These are phyloP conservation scores for Pythium coloratum DNA, from an alignment of 352 stramenopile species.

Conservation along the genomic window DNA sequence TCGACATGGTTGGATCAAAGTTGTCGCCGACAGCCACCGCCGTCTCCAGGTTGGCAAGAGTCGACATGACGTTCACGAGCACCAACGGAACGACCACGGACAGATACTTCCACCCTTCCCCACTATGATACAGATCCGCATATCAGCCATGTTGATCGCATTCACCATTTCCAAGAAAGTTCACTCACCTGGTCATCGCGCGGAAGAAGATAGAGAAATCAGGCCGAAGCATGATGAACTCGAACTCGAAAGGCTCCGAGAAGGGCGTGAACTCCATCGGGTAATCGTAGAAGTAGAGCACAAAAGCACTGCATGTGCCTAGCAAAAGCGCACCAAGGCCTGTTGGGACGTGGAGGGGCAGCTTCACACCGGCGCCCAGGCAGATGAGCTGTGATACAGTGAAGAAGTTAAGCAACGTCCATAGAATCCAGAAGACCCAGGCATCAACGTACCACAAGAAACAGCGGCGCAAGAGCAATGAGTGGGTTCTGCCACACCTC, in stretches of 20 bases:
- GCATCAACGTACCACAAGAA: constrained; percentile 33
- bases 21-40: constrained; percentile 40
- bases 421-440: too few relatives aligned
- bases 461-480: constrained; percentile 34
- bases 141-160: not conserved
- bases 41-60: constrained; percentile 42
- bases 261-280: constrained; percentile 34
- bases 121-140: constrained; percentile 12
- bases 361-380: constrained; percentile 40
- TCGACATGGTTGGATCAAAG: constrained; percentile 35
- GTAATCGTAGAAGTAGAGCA: constrained; percentile 30
- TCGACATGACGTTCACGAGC: constrained; percentile 47
- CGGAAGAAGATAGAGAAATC: constrained; percentile 27
- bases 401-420: too few relatives aligned
- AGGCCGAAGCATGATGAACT: constrained; percentile 22
- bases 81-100: constrained; percentile 46
- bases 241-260: constrained; percentile 31
- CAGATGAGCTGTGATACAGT: constrained; percentile 31
- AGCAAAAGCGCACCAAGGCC: constrained; percentile 36
- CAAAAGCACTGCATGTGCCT: constrained; percentile 30
- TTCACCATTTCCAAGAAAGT: not conserved
- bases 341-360: constrained; percentile 39
- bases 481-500: constrained; percentile 46
- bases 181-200: constrained; percentile 30
- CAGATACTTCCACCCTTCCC: constrained; percentile 41